Evolutionary conservation across 305 asterid genomes (phyloP).

Genomic region (Ajuga reptans): DNA sequence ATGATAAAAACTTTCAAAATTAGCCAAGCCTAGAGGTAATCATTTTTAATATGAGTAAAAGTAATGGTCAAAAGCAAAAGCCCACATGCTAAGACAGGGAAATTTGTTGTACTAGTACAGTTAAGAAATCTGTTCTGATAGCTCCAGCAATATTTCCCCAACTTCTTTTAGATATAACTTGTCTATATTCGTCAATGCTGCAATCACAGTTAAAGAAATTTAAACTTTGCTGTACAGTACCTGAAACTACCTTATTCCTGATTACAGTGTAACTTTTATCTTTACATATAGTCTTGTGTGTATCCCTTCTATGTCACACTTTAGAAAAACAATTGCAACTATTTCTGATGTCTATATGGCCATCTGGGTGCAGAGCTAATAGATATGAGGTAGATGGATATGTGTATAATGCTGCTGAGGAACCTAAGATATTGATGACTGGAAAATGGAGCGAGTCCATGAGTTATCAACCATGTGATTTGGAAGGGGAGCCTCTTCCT

Average conservation of each 20-base stretch:
- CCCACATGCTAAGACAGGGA: not conserved
- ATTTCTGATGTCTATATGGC: conserved; percentile 24
- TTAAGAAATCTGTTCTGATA: not conserved
- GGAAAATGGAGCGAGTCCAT: conserved; percentile 88
- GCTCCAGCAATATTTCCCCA: not conserved
- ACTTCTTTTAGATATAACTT: not conserved
- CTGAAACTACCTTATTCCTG: not conserved
- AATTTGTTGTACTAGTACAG: not conserved
- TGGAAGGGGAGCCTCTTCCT: conserved; percentile 90
- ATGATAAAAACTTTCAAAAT: not conserved
- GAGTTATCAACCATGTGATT: conserved; percentile 91
- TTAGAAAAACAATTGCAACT: not conserved
- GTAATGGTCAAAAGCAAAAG: not conserved
- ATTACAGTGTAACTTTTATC: not conserved
- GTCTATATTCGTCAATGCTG: not conserved
- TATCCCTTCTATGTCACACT: not conserved
- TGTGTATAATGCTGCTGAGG: conserved; percentile 78
- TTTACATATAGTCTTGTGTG: not conserved
- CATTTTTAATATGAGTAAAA: not conserved
- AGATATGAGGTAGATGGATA: conserved; percentile 98
- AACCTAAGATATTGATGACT: conserved; percentile 93
- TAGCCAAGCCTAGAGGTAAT: not conserved
- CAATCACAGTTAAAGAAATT: not conserved
- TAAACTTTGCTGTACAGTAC: not conserved
- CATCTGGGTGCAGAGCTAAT: conserved; percentile 59